Base-by-base conservation (phyloP, 345 rosid species). In the Angophora floribunda region DNA sequence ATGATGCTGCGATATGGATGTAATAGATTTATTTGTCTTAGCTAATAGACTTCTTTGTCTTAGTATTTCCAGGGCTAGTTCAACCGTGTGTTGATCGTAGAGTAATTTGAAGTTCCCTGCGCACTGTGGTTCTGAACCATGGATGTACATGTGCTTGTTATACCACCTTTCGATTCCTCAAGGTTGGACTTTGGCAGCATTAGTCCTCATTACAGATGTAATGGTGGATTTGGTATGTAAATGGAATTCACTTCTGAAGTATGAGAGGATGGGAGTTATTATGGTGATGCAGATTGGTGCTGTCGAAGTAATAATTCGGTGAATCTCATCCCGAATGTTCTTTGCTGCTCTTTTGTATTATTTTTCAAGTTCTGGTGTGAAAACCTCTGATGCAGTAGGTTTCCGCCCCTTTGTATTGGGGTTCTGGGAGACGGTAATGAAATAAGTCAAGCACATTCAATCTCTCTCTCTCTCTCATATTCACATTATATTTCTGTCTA, bases 81-180 rank as follows among this genome's bases (percentile, higher is more conserved):
- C 94, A 78, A 89, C 51, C 41, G 90, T 80, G 88, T 90, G 91
- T 87, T 93, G 92, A 91, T 36, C 24, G 14, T 21, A 36, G 82
- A 36, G 82, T 75, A 75, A 75, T 75, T 26, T 88, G n/a, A 86
- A 65, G 57, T 75, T 36, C 4, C 12, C 26, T 26, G 36, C 13
- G 7, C 80, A 36, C 47, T 36, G 26, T 70, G 75, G 85, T 45
- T 44, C 49, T 53, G 24, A 44, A 49, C 41, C 52, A 49, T 51
- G 82, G 78, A 75, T 75, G 82, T 75, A 36, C 82, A 75, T 75
- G 82, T 75, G 63, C 36, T 52, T 36, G 26, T 36, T 75, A 75
- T 24, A 9, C 22, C 57, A 13, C 17, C 51, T 32, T 82, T 41
- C 57, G 28, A 45, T 53, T 53, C 86, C 61, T 82, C 52, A 57